A percentile compares a stretch with the other conserved stretches of the same genome.
Conservation (phyloP, 148 eudicot species). For the Diospyros kaki region DNA sequence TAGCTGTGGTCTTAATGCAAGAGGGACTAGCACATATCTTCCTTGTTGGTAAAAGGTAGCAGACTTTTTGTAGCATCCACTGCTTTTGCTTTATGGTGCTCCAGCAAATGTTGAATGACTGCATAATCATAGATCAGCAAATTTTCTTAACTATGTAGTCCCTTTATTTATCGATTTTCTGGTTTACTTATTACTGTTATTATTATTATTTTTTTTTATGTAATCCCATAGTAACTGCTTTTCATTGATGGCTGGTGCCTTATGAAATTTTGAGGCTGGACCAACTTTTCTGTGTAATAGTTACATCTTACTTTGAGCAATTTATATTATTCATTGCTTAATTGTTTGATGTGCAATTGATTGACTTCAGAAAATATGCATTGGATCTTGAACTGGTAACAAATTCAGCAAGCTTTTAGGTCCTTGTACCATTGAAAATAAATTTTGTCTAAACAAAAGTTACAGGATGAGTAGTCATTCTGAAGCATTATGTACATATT, state of each 20-base stretch:
- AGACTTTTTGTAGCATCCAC: not conserved
- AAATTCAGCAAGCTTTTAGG: not conserved
- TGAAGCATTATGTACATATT: too few species aligned
- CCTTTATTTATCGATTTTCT: not conserved
- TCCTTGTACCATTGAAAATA: not conserved
- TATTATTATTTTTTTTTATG: too few species aligned
- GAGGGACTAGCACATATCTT: slow-evolving; percentile 85
- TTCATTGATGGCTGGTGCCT: too few species aligned
- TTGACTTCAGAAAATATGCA: not conserved
- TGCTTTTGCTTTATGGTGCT: not conserved
- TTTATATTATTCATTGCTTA: not conserved
- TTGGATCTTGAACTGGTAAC: not conserved
- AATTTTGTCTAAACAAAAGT: not conserved
- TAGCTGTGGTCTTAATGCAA: slow-evolving; percentile 90
- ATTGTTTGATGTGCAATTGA: not conserved
- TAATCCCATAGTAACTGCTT: too few species aligned
- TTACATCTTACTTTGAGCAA: not conserved
- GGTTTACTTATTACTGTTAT: too few species aligned
- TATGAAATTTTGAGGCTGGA: not conserved
- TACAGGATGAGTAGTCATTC: too few species aligned
- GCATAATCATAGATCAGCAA: too few species aligned
- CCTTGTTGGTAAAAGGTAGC: slow-evolving; percentile 89
- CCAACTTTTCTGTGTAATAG: not conserved
- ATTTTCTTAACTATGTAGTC: not conserved
- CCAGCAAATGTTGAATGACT: not conserved